Evolutionary conservation across 176 grass and related monocot species (phyloP).

Genomic region (Ananas comosus): DNA sequence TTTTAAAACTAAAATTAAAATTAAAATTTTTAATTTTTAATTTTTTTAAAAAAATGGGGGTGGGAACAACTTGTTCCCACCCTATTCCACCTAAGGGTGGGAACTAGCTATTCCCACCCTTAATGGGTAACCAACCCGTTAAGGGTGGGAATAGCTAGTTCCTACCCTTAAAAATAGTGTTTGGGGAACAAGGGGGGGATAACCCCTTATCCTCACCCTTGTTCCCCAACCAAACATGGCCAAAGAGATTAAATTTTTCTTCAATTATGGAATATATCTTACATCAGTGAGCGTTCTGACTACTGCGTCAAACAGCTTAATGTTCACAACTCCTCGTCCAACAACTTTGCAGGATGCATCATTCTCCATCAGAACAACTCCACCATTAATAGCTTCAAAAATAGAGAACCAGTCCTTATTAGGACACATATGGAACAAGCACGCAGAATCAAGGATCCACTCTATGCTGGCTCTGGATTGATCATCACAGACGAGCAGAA

Average conservation of each 20-base stretch:
- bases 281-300: constrained; percentile 3
- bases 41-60: too few species aligned
- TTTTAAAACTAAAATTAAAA: too few species aligned
- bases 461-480: background rate
- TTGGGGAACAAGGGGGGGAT: too few species aligned
- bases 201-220: background rate
- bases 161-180: too few species aligned
- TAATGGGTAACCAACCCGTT: too few species aligned
- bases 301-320: constrained; percentile 5
- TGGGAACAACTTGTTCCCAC: too few species aligned
- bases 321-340: background rate
- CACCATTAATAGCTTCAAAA: background rate
- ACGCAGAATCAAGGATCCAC: background rate
- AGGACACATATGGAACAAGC: constrained; percentile 11
- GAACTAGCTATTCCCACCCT: too few species aligned
- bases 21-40: too few species aligned
- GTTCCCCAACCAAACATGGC: background rate
- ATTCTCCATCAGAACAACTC: constrained; percentile 6
- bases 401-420: constrained; percentile 8
- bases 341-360: background rate
- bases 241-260: constrained; percentile 14
- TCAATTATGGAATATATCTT: background rate
- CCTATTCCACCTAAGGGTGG: too few species aligned
- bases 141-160: too few species aligned
- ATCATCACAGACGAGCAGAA: too few species aligned